A percentile compares a stretch with the other conserved stretches of the same genome.
Evolutionary conservation across 768 basidiomycete species (phyloP).

Genomic region (Russula brevipes): DNA sequence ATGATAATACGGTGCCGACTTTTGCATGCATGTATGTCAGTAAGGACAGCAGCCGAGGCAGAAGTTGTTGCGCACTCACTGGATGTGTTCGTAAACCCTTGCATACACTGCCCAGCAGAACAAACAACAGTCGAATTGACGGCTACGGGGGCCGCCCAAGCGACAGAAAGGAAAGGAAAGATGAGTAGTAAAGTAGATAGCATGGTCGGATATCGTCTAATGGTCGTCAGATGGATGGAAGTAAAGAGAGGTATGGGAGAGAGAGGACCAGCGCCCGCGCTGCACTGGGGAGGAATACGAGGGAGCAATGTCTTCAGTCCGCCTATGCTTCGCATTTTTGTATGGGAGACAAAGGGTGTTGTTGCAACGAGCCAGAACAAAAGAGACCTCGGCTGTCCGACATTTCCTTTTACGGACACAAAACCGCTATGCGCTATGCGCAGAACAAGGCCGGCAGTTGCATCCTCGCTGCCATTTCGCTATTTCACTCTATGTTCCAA

Average conservation of each 20-base stretch:
- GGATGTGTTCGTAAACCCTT: constrained; percentile 71
- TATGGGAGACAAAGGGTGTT: constrained; percentile 2
- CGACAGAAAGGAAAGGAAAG: background rate
- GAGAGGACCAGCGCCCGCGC: constrained; percentile 11
- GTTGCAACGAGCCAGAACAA: background rate
- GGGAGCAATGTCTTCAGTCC: background rate
- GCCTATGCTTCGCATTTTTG: background rate
- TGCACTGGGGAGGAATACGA: background rate
- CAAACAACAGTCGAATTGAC: constrained; percentile 56
- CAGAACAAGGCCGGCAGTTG: too few species aligned
- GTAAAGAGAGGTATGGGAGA: background rate
- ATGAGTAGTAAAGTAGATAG: constrained; percentile 13
- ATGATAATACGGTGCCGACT: constrained; percentile 70
- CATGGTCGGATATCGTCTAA: constrained; percentile 6
- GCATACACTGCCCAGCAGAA: constrained; percentile 84
- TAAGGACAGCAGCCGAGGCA: background rate
- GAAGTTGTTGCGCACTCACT: constrained; percentile 43
- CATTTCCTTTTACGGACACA: constrained; percentile 16
- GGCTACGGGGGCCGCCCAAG: background rate
- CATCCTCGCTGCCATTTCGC: too few species aligned
- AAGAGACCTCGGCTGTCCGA: background rate
- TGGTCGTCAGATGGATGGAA: constrained; percentile 8
- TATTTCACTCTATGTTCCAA: too few species aligned
- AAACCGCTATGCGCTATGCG: background rate
- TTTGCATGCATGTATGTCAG: background rate